phyloP scores from a whole-genome alignment of 768 basidiomycete species.

The Leccinum rimulosum region DNA sequence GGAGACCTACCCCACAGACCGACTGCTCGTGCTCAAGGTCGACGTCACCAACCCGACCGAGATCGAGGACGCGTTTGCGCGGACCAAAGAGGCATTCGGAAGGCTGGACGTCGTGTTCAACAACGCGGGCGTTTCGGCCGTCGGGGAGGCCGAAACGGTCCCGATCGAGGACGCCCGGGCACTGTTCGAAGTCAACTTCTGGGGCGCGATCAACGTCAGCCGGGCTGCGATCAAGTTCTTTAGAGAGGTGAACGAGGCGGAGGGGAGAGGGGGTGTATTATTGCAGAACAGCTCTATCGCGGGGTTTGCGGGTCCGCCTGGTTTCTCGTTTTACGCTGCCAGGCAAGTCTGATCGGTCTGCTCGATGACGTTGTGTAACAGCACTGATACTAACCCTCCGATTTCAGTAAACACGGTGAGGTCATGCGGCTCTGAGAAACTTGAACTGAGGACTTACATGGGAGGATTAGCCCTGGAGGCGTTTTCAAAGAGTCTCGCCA shows the following conservation, averaged over 20 bases:
- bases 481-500: slow-evolving; percentile 31
- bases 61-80: slow-evolving; percentile 11
- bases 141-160: slow-evolving; percentile 25
- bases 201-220: slow-evolving; percentile 27
- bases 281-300: slow-evolving; percentile 34
- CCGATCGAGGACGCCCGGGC: slow-evolving; percentile 18
- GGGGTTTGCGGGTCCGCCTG: slow-evolving; percentile 22
- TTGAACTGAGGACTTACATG: not conserved
- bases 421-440: not conserved
- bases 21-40: slow-evolving; percentile 16
- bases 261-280: slow-evolving; percentile 21
- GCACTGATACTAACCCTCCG: not conserved
- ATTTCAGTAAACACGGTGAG: slow-evolving; percentile 20
- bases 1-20: slow-evolving; percentile 3
- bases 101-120: slow-evolving; percentile 23
- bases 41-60: slow-evolving; percentile 14
- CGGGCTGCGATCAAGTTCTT: slow-evolving; percentile 30
- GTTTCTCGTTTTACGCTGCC: slow-evolving; percentile 19
- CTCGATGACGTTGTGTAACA: slow-evolving; percentile 5
- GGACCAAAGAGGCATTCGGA: slow-evolving; percentile 10
- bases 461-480: slow-evolving; percentile 32
- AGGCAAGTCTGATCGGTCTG: slow-evolving; percentile 7
- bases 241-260: slow-evolving; percentile 34
- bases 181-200: slow-evolving; percentile 30
- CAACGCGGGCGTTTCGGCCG: slow-evolving; percentile 23